These are phyloP conservation scores for Stylonectria norvegica DNA, from an alignment of 2,329 filamentous ascomycete species.

Conservation along the genomic window DNA sequence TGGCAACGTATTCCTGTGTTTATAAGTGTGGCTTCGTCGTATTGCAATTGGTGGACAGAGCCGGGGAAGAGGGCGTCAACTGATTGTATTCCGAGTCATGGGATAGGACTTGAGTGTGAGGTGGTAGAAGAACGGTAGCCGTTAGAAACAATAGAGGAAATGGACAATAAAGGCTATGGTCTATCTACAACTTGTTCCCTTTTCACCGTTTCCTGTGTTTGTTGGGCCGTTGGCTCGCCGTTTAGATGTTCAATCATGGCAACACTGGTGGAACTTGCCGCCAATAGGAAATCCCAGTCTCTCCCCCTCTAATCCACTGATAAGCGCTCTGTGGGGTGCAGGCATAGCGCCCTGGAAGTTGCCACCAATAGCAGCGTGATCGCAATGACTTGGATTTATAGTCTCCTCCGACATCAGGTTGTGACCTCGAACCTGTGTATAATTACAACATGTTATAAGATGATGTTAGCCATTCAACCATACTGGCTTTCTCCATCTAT, in stretches of 20 bases:
- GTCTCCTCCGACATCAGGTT: not conserved
- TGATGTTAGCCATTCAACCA: not conserved
- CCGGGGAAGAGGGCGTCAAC: too few species aligned
- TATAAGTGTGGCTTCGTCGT: not conserved
- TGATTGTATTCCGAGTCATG: too few species aligned
- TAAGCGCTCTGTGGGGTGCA: not conserved
- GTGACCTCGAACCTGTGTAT: not conserved
- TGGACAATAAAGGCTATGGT: not conserved
- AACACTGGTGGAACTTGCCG: not conserved
- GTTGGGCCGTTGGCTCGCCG: not conserved
- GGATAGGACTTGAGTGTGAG: too few species aligned
- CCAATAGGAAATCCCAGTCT: not conserved
- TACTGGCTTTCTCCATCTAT: not conserved
- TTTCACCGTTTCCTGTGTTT: not conserved
- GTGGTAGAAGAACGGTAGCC: too few species aligned
- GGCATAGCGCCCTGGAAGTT: constrained; percentile 1
- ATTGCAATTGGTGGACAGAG: constrained; percentile 3
- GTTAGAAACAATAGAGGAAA: not conserved
- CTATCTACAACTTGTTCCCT: not conserved
- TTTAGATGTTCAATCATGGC: not conserved
- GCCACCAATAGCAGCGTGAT: not conserved
- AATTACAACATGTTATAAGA: not conserved
- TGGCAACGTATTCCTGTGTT: too few species aligned
- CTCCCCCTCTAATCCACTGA: not conserved
- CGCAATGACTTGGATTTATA: not conserved